Evolutionary conservation across 1,139 yeast species (phyloP).

Genomic region (Candida pseudoviswanathii): DNA sequence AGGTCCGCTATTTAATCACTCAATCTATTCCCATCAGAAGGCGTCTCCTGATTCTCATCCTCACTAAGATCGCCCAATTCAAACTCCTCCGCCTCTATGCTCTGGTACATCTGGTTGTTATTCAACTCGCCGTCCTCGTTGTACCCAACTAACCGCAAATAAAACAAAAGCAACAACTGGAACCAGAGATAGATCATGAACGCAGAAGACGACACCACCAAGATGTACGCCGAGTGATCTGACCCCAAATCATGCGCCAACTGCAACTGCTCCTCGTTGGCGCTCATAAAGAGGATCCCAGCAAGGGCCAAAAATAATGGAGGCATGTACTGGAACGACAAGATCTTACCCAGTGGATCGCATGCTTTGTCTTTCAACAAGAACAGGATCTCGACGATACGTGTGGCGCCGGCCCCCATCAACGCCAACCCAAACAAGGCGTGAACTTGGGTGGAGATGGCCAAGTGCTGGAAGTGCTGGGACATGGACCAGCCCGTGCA

Average conservation of each 20-base stretch:
- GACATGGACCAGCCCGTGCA: slow-evolving; percentile 96
- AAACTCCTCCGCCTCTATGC: slow-evolving; percentile 30
- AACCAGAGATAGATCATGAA: slow-evolving; percentile 72
- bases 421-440: slow-evolving; percentile 80
- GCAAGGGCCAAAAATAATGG: slow-evolving; percentile 77
- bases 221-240: slow-evolving; percentile 80
- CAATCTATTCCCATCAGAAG: background rate
- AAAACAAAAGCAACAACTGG: slow-evolving; percentile 55
- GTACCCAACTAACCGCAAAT: slow-evolving; percentile 53
- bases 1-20: too few species aligned
- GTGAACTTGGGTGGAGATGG: slow-evolving; percentile 83
- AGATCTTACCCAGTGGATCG: slow-evolving; percentile 48
- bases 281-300: slow-evolving; percentile 86
- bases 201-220: slow-evolving; percentile 75
- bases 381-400: slow-evolving; percentile 79
- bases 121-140: slow-evolving; percentile 41
- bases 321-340: slow-evolving; percentile 80
- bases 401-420: slow-evolving; percentile 72
- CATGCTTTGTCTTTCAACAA: slow-evolving; percentile 58
- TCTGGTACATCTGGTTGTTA: slow-evolving; percentile 13
- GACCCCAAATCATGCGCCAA: slow-evolving; percentile 74
- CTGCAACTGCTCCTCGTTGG: slow-evolving; percentile 83
- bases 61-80: slow-evolving; percentile 38
- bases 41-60: slow-evolving; percentile 15
- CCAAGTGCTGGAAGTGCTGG: slow-evolving; percentile 76